Conservation (phyloP, 140 eudicot species). For the Ambrosia hybrid region DNA sequence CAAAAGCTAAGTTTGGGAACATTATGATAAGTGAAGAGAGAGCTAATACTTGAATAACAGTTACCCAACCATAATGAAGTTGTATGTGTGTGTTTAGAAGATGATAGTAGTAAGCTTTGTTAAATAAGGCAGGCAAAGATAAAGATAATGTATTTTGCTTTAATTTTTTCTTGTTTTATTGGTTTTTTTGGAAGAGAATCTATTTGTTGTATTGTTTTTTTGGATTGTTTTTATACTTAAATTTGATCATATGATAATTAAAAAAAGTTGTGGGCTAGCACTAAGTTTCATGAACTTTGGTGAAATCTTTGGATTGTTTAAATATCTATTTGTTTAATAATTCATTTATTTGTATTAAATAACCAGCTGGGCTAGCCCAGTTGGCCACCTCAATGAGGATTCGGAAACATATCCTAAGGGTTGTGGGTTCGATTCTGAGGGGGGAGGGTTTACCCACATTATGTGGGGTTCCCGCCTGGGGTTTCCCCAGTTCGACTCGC, state of each 20-base stretch:
- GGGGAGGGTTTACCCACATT: no score
- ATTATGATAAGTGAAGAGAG: conserved; percentile 32
- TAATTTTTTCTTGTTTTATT: no score
- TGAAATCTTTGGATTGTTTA: not conserved
- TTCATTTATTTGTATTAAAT: not conserved
- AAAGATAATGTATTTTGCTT: not conserved
- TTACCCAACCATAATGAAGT: conserved; percentile 19
- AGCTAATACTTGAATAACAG: conserved; percentile 24
- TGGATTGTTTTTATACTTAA: not conserved
- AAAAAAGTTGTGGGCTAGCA: not conserved
- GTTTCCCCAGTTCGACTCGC: no score
- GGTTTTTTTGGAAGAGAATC: not conserved
- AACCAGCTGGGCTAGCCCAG: no score
- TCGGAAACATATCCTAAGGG: no score
- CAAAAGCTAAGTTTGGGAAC: conserved; percentile 40
- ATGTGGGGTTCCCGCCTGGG: no score
- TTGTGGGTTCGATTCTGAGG: no score
- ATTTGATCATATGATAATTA: not conserved
- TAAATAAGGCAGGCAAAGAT: not conserved
- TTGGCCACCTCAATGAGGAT: no score
- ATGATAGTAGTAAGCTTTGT: conserved; percentile 1
- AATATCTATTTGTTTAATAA: no score
- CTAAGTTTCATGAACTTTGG: not conserved
- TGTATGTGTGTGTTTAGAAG: not conserved
- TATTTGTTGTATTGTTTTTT: not conserved